phyloP scores from a whole-genome alignment of 768 basidiomycete genomes.

The Pisolithus sp. region DNA sequence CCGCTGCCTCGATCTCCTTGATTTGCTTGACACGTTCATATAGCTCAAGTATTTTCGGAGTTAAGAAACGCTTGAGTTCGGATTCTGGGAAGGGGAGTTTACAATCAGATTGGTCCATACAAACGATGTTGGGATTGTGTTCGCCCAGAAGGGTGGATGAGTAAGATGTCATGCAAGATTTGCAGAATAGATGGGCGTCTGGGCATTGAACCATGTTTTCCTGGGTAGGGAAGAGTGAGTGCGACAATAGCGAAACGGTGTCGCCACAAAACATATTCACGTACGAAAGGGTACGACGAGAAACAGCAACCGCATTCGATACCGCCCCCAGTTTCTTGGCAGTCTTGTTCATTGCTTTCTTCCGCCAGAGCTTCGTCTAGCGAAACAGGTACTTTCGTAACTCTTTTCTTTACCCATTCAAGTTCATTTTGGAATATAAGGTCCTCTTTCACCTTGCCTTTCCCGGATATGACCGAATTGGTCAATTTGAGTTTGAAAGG shows the following conservation, averaged over 20 bases:
- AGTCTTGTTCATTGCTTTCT: slow-evolving; percentile 33
- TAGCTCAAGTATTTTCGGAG: slow-evolving; percentile 57
- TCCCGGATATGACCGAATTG: slow-evolving; percentile 33
- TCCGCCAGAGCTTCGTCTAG: slow-evolving; percentile 20
- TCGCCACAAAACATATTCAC: slow-evolving; percentile 21
- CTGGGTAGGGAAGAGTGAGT: slow-evolving; percentile 32
- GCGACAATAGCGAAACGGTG: neutral
- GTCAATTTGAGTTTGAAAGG: slow-evolving; percentile 35
- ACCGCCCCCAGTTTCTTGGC: slow-evolving; percentile 42
- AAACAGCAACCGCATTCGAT: slow-evolving; percentile 92
- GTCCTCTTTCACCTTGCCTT: slow-evolving; percentile 36
- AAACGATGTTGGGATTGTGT: slow-evolving; percentile 56
- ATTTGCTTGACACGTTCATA: slow-evolving; percentile 72
- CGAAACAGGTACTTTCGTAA: neutral
- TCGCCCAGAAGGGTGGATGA: slow-evolving; percentile 60
- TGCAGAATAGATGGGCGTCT: slow-evolving; percentile 85
- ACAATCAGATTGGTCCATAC: slow-evolving; percentile 79
- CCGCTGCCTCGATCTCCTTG: slow-evolving; percentile 75
- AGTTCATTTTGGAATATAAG: slow-evolving; percentile 8
- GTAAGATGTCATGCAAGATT: slow-evolving; percentile 60
- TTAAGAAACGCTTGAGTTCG: slow-evolving; percentile 63
- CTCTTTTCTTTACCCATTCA: neutral
- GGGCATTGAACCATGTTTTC: slow-evolving; percentile 85
- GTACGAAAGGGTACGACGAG: slow-evolving; percentile 59
- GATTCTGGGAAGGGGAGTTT: slow-evolving; percentile 58